These are phyloP conservation scores for Geotrichum carabidarum DNA, from an alignment of 1,139 yeast genomes.

Conservation along the genomic window DNA sequence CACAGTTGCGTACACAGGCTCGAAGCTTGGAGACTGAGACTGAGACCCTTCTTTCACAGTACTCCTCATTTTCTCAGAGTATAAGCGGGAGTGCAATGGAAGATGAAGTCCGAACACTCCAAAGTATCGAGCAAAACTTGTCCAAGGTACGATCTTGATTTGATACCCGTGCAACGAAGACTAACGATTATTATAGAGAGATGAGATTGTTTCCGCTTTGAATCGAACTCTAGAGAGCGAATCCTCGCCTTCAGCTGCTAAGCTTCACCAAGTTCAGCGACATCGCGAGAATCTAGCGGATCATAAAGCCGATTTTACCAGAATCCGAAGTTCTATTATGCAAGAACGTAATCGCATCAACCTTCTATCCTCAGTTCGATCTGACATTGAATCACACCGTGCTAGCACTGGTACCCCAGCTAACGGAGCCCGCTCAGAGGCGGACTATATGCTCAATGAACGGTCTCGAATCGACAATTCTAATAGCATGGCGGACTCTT, in stretches of 20 bases:
- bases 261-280: slow-evolving; percentile 74
- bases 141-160: slow-evolving; percentile 27
- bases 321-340: slow-evolving; percentile 54
- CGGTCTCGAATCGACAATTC: slow-evolving; percentile 67
- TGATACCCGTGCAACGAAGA: background rate
- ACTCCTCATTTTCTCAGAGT: slow-evolving; percentile 50
- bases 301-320: slow-evolving; percentile 57
- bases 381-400: slow-evolving; percentile 64
- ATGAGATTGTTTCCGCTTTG: slow-evolving; percentile 40
- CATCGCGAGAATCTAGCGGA: slow-evolving; percentile 74
- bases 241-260: slow-evolving; percentile 59
- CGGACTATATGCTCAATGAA: slow-evolving; percentile 76
- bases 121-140: slow-evolving; percentile 43
- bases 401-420: slow-evolving; percentile 39
- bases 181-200: slow-evolving; percentile 34
- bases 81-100: slow-evolving; percentile 46
- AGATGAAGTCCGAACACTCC: slow-evolving; percentile 45
- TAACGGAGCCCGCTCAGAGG: slow-evolving; percentile 38
- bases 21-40: slow-evolving; percentile 55
- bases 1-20: slow-evolving; percentile 51
- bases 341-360: slow-evolving; percentile 76
- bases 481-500: slow-evolving; percentile 69
- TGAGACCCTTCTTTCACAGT: slow-evolving; percentile 47
- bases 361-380: slow-evolving; percentile 66
- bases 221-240: slow-evolving; percentile 53